phyloP scores from a whole-genome alignment of 2,329 filamentous ascomycete species.

The Penicillium sp. region DNA sequence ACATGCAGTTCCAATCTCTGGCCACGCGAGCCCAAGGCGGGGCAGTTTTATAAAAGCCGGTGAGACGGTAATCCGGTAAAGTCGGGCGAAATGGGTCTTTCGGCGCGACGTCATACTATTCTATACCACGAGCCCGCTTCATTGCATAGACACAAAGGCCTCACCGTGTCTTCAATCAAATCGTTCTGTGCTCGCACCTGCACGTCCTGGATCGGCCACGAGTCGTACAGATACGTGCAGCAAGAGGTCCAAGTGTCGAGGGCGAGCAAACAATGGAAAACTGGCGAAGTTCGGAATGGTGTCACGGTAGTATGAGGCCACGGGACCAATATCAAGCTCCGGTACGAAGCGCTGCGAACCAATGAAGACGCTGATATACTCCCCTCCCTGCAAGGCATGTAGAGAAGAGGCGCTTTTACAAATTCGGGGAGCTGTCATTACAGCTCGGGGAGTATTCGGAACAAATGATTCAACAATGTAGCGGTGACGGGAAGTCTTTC shows the following conservation, averaged over 20 bases:
- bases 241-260: conserved; percentile 7
- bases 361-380: conserved; percentile 14
- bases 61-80: conserved; percentile 9
- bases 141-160: not conserved
- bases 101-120: conserved; percentile 20
- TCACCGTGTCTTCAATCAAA: conserved; percentile 1
- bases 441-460: conserved; percentile 9
- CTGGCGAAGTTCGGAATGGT: not conserved
- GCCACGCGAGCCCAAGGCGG: conserved; percentile 21
- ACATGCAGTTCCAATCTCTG: conserved; percentile 9
- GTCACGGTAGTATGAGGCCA: not conserved
- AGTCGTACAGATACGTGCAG: conserved; percentile 4
- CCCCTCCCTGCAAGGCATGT: conserved; percentile 26
- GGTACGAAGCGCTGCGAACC: conserved; percentile 4
- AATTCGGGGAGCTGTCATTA: not conserved
- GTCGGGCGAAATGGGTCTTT: not conserved
- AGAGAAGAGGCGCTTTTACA: conserved; percentile 14
- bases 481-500: conserved; percentile 20
- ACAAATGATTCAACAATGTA: conserved; percentile 13
- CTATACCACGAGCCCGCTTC: conserved; percentile 1
- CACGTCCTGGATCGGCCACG: conserved; percentile 12
- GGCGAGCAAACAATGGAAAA: conserved; percentile 5
- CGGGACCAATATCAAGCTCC: conserved; percentile 7
- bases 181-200: conserved; percentile 2
- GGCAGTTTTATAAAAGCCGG: conserved; percentile 16